Base-by-base conservation (phyloP, 371 early-diverging fungal species). In the Mortierella sp. region DNA sequence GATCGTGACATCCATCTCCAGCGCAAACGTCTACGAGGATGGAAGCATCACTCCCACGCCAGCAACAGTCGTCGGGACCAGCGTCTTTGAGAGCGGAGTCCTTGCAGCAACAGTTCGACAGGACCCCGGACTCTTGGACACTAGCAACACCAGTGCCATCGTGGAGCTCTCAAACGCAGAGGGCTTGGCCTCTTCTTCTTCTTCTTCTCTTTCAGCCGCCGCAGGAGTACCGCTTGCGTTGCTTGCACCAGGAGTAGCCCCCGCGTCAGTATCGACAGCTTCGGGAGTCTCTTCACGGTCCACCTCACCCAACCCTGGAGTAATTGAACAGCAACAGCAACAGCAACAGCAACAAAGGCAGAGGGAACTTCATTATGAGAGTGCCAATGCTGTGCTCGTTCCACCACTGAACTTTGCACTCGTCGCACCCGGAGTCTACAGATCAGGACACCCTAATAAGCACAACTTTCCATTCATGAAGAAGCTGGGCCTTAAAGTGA, bases 391-490 rank as follows among this genome's bases (percentile, higher is more conserved):
- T 68, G 85, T 91, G 7, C 85, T 96, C 9, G 96, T 96, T 0
- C 96, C 96, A 22, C 96, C 96, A 14, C 88, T 96, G n/a, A 96
- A 96, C 86, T 96, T 96, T 87, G 95, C 95, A 58, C 92, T 96
- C 91, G 93, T 96, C 5, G 92, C 92, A 0, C 93, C 95, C 14
- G 96, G 96, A 22, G 92, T 96, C 37, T 96, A 96, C 86, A 89
- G 96, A 6, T 94, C 95, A 7, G 96, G 96, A 22, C 95, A 96
- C 79, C 96, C 96, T 11, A 96, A 95, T 82, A 87, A 88, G 43
- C 92, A 92, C 72, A 95, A 95, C 85, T 94, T 93, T 76, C 91
- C 93, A 2, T 96, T 96, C 74, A 85, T 96, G 73, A 80, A 93
- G 50, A 94, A 94, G 73, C 88, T 96, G 9, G 88, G 93, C 0